Base-by-base conservation (phyloP, 2,329 filamentous ascomycete genomes). In the Fragosphaeria purpurea region DNA sequence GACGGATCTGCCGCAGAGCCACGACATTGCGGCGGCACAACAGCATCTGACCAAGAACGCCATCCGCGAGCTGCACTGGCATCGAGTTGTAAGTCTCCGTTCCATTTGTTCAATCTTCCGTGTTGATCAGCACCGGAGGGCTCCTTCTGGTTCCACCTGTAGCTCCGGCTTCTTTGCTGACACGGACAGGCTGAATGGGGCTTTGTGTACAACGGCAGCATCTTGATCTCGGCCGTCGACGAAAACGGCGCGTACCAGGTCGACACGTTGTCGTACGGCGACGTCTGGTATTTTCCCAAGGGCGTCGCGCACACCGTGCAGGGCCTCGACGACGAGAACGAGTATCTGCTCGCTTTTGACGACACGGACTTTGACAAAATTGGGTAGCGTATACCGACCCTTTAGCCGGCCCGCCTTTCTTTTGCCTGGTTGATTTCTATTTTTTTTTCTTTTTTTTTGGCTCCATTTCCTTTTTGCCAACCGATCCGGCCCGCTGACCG, bases 21-120 rank as follows among this genome's bases (percentile, higher is more conserved):
- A 79, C 53, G 82, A 86, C 56, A 83, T 86, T 57, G 70, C 82
- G 1, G 80, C 74, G 4, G 82, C 82, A 1, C 82, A 86, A 61
- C 80, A 83, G 63, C 82, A 86, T 63, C 65, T 86, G 48, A 76
- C 71, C 51, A 84, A 83, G 61, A 82, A 82, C 2, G 77, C 80
- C 0, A 75, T 83, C 39, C 74, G 80, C 7, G 80, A 85, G 61
- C 68, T 85, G 10, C 81, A 85, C 58, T 85, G 80, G 81, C 80
- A 85, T 59, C 70, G 72, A 56, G 77, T 82, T 37, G 35, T 37
- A 37, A 7, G 35, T 37, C 7, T 22, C 35, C 35, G 7, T 37
- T 7, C 7, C 35, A 37, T 37, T 37, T 11, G 1, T 37, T 11
- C 35, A 37, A 37, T 37, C 11, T 37, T 22, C 22, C 22, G 22